Percentiles rank a stretch among this genome's conserved stretches.
phyloP scores from a whole-genome alignment of 176 grass and related monocot genomes.

The barley (Hordeum vulgare) region DNA sequence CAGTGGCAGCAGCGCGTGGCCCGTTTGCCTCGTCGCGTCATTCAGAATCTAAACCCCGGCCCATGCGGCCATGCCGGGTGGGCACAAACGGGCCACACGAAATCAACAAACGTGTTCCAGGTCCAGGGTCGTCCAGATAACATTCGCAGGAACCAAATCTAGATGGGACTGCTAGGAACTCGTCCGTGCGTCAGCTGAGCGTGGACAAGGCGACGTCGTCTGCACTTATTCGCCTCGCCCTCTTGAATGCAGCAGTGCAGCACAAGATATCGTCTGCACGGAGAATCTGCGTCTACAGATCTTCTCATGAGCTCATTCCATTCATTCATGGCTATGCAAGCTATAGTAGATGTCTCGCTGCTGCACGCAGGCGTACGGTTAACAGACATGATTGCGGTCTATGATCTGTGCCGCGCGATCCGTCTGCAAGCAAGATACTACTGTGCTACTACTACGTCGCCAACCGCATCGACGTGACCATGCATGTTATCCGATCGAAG shows the following conservation, averaged over 20 bases:
- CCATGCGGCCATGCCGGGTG: too few species aligned
- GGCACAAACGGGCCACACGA: not conserved
- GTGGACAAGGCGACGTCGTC: not conserved
- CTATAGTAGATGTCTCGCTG: not conserved
- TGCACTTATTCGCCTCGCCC: not conserved
- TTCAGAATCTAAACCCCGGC: not conserved
- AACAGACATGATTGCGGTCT: too few species aligned
- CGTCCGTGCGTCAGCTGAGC: not conserved
- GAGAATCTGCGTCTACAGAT: not conserved
- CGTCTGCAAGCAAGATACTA: too few species aligned
- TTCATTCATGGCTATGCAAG: not conserved
- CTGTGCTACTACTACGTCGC: not conserved
- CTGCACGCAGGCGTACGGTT: not conserved
- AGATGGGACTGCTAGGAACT: not conserved
- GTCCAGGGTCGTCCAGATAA: not conserved
- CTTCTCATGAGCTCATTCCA: not conserved
- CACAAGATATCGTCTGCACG: not conserved
- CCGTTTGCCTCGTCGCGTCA: not conserved
- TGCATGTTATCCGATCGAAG: not conserved
- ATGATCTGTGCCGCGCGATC: not conserved
- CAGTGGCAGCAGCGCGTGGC: not conserved
- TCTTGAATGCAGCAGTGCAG: not conserved
- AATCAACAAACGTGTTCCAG: not conserved
- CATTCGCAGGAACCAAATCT: slow-evolving; percentile 8
- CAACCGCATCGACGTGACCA: not conserved